Evolutionary conservation across 1,284 basidiomycete species (phyloP).

Genomic region (Cutaneotrichosporon sp.): DNA sequence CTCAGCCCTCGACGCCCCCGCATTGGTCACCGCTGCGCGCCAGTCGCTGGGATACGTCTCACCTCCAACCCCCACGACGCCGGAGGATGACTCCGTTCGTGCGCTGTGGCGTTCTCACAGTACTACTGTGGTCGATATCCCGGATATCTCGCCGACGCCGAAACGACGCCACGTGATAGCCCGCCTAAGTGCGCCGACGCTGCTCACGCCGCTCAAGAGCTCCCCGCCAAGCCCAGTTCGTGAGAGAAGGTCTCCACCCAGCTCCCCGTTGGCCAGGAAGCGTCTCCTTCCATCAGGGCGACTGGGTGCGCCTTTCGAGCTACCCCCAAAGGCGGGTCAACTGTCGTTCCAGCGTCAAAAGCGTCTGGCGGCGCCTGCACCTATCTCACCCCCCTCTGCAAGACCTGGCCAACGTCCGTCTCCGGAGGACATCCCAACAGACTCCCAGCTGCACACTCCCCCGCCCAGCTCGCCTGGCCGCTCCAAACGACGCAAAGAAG

Average conservation of each 20-base stretch:
- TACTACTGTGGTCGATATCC: background rate
- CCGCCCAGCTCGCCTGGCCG: too few species aligned
- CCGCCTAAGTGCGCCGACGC: background rate
- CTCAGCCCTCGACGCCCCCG: slow-evolving; percentile 20
- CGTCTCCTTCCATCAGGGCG: background rate
- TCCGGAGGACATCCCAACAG: too few species aligned
- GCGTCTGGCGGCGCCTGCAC: too few species aligned
- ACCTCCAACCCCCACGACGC: slow-evolving; percentile 6
- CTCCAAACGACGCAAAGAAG: too few species aligned
- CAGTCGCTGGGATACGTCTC: slow-evolving; percentile 28
- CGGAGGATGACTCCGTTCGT: slow-evolving; percentile 29
- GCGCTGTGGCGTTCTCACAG: slow-evolving; percentile 31
- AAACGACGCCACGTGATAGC: background rate
- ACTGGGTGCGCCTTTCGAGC: background rate
- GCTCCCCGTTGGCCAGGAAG: background rate
- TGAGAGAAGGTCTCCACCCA: background rate
- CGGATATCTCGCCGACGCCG: background rate
- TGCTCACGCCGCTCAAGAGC: background rate
- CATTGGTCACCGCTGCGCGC: slow-evolving; percentile 25
- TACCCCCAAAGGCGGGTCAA: too few species aligned
- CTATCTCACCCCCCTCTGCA: too few species aligned
- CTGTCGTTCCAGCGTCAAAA: too few species aligned
- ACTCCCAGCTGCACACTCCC: too few species aligned
- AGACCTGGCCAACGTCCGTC: too few species aligned
- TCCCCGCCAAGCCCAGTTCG: too few species aligned